Percentiles rank a stretch among this genome's conserved stretches.
These are phyloP conservation scores for Hericium rajendrae DNA, from an alignment of 768 basidiomycete species.

Conservation along the genomic window DNA sequence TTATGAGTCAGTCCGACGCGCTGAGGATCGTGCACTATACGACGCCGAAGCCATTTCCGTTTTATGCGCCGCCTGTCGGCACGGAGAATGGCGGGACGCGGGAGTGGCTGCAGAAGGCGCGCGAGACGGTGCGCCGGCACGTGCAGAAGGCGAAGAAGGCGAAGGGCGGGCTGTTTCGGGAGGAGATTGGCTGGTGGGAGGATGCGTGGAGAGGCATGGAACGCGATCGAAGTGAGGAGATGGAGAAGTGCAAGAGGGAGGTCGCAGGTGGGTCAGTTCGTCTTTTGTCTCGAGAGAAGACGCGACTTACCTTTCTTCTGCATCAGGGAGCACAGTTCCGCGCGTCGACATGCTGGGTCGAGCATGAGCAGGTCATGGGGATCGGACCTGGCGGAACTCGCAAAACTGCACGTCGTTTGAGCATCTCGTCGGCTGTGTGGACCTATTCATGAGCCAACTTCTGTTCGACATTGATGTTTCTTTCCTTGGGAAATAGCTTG, in stretches of 20 bases:
- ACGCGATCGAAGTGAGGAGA: slow-evolving; percentile 1
- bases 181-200: slow-evolving; percentile 27
- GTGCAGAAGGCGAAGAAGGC: slow-evolving; percentile 14
- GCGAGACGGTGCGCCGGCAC: slow-evolving; percentile 17
- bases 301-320: too few species aligned
- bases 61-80: not conserved
- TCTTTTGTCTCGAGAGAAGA: too few species aligned
- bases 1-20: slow-evolving; percentile 20
- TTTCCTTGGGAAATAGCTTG: too few species aligned
- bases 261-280: too few species aligned
- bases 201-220: slow-evolving; percentile 24
- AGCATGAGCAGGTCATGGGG: too few species aligned
- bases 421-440: too few species aligned
- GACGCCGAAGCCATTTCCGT: slow-evolving; percentile 22
- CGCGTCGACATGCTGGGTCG: too few species aligned
- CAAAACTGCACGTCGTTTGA: too few species aligned
- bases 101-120: slow-evolving; percentile 7
- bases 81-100: slow-evolving; percentile 2
- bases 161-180: slow-evolving; percentile 20
- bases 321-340: too few species aligned
- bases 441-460: too few species aligned
- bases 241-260: slow-evolving; percentile 3
- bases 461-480: too few species aligned
- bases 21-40: slow-evolving; percentile 32
- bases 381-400: too few species aligned